phyloP scores from a whole-genome alignment of 73 alveolate species.

The Blepharisma japonicum region DNA sequence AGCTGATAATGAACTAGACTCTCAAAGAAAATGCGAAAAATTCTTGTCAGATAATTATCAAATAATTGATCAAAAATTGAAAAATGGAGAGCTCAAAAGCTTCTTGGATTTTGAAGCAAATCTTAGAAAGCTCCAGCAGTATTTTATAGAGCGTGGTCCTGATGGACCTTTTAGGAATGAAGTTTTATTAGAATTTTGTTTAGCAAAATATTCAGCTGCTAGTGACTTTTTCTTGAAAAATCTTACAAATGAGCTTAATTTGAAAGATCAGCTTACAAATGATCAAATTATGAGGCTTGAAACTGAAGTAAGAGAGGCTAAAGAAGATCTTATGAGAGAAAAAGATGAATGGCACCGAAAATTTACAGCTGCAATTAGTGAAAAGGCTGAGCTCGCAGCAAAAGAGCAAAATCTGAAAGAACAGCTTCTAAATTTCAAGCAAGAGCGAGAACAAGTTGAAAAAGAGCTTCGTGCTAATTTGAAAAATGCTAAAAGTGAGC shows the following conservation, averaged over 20 bases:
- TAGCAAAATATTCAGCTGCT: background rate
- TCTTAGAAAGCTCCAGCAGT: constrained; percentile 27
- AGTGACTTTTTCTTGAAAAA: constrained; percentile 36
- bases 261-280: constrained; percentile 48
- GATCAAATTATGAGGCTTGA: constrained; percentile 66
- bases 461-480: constrained; percentile 63
- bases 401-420: constrained; percentile 74
- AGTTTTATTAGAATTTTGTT: constrained; percentile 3
- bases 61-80: constrained; percentile 57
- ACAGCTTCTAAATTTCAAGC: constrained; percentile 52
- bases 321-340: constrained; percentile 56
- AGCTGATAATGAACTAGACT: constrained; percentile 34
- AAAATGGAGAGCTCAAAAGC: constrained; percentile 59
- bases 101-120: constrained; percentile 57
- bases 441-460: constrained; percentile 66
- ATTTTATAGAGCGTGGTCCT: constrained; percentile 32
- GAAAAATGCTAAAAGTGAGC: constrained; percentile 59
- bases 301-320: constrained; percentile 66
- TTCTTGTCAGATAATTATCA: constrained; percentile 55
- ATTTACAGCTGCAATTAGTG: constrained; percentile 54
- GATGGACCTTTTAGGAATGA: constrained; percentile 25
- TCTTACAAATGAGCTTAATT: constrained; percentile 58
- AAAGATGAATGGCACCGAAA: constrained; percentile 47
- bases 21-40: constrained; percentile 41
- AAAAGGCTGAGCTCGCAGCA: constrained; percentile 76